Conservation (phyloP, 306 rosid genomes). For the Pueraria montana region DNA sequence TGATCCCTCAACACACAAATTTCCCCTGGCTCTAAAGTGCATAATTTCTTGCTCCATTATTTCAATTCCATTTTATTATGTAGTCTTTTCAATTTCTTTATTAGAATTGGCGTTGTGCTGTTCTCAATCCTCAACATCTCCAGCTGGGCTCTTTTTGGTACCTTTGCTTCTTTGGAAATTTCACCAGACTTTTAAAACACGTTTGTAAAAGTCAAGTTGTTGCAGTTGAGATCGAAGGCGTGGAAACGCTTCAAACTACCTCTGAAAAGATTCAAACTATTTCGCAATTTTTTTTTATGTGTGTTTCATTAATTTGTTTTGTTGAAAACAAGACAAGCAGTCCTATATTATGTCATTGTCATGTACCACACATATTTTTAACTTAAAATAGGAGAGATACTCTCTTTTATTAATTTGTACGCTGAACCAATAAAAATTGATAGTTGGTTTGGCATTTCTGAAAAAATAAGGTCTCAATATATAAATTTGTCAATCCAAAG, state of each 20-base stretch:
- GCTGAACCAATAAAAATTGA: background rate
- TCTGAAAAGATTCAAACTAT: background rate
- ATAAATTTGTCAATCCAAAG: background rate
- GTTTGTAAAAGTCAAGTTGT: background rate
- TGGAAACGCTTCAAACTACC: background rate
- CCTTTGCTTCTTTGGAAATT: slow-evolving; percentile 3
- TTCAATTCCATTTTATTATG: background rate
- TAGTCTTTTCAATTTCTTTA: background rate
- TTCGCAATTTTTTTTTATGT: background rate
- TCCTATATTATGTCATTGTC: background rate
- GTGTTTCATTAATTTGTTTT: background rate
- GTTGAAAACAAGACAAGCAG: background rate
- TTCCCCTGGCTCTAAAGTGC: too few relatives aligned
- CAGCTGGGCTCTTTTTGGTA: background rate
- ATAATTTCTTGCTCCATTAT: too few relatives aligned
- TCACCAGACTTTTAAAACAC: background rate
- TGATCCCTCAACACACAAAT: too few relatives aligned
- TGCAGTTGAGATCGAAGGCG: background rate
- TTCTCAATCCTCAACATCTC: background rate
- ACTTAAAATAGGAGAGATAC: background rate
- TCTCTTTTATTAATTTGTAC: background rate
- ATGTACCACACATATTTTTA: background rate
- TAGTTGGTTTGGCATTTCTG: background rate
- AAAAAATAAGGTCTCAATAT: background rate
- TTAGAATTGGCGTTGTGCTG: background rate